Evolutionary conservation across 2,329 filamentous ascomycete genomes (phyloP), one percentile per base, ranked within the genome.

Genomic region (Beauveria australis): DNA sequence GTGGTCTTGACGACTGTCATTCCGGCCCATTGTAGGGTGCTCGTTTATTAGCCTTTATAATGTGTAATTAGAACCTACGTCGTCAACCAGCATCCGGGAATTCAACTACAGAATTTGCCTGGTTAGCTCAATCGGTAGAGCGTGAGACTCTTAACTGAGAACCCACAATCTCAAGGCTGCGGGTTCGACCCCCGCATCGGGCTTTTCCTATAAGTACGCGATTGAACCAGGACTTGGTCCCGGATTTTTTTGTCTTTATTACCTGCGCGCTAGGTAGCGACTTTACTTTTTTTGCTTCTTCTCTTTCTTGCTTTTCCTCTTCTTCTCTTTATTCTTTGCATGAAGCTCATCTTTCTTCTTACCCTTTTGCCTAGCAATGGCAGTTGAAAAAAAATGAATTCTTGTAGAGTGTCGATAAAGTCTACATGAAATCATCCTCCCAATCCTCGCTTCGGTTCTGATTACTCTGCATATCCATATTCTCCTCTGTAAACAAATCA

Each of bases 401-500:
- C 5, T 43, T 43, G 16, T 10, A 5, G n/a, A n/a, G 16, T 43
- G 6, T 43, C n/a, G 16, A n/a, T n/a, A 48, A 3, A 12, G 19
- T 52, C 64, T 82, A 93, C 91, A 96, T 95, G 70, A 99, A 99
- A 70, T 99, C 93, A 62, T 97, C 92, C 70, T 91, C 83, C 77
- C 90, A 92, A 71, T 90, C 79, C 62, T 86, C 83, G 64, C 82
- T 81, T 16, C 91, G 84, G 69, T 96, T 86, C 75, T 97, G 90
- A 74, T 99, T 99, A 76, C 88, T 96, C 60, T 86, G 85, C 24
- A 74, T 76, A 48, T 85, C 85, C 77, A 96, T 81, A 67, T 89
- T 88, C 61, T 96, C 90, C 59, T 95, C 91, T 5, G 83, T 85
- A 73, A 96, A 92, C 59, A 97, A 75, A 52, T 96, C 92, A 71